phyloP scores from a whole-genome alignment of 805 yeast genomes.

The Myxozyma neglecta region DNA sequence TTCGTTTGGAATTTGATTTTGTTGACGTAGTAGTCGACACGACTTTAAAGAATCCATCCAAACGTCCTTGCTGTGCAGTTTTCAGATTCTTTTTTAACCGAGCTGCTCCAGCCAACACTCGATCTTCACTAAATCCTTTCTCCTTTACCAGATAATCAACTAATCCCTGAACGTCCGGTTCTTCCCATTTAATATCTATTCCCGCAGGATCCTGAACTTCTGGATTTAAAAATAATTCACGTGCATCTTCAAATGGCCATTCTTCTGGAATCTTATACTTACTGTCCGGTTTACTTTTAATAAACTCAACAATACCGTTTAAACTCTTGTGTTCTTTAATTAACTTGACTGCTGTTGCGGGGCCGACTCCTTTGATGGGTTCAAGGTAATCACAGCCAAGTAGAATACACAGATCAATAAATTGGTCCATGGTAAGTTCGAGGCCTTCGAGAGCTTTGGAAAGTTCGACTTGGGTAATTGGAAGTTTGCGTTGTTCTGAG shows the following conservation, averaged over 20 bases:
- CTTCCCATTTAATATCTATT: conserved; percentile 76
- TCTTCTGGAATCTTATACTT: conserved; percentile 88
- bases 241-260: conserved; percentile 90
- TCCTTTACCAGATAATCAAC: conserved; percentile 79
- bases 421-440: conserved; percentile 52
- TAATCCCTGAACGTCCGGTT: conserved; percentile 83
- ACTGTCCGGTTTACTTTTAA: conserved; percentile 50
- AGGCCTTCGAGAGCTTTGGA: conserved; percentile 70
- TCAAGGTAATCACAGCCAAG: conserved; percentile 98
- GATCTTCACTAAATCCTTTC: conserved; percentile 90
- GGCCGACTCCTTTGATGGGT: conserved; percentile 92
- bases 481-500: conserved; percentile 89
- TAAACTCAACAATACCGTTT: conserved; percentile 65
- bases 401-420: conserved; percentile 87
- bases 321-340: conserved; percentile 81
- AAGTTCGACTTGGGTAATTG: conserved; percentile 79
- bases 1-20: conserved; percentile 37
- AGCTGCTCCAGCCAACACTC: conserved; percentile 83
- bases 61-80: conserved; percentile 74
- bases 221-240: conserved; percentile 78
- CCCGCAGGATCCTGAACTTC: conserved; percentile 67
- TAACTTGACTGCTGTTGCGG: conserved; percentile 86
- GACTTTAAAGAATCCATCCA: conserved; percentile 84
- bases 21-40: conserved; percentile 46
- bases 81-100: conserved; percentile 81